A percentile compares a stretch with the other conserved stretches of the same genome.
Conservation (phyloP, 345 rosid genomes). For the Eucalyptus coolabah region DNA sequence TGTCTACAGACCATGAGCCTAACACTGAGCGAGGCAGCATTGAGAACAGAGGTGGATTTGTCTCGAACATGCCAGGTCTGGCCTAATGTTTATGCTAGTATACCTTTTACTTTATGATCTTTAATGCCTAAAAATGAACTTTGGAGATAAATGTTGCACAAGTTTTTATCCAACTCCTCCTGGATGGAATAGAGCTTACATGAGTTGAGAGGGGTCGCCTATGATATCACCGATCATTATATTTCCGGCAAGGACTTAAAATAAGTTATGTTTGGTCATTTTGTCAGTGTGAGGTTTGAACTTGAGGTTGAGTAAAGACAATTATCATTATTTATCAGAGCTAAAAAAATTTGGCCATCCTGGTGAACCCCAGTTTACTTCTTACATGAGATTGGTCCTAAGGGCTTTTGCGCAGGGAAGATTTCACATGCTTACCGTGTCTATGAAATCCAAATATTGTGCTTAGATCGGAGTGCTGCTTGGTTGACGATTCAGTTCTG, state of each 20-base stretch:
- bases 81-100: background rate
- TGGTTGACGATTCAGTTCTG: background rate
- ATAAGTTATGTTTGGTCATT: background rate
- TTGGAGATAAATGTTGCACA: background rate
- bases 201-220: background rate
- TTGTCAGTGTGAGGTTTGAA: background rate
- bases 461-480: background rate
- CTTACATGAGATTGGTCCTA: background rate
- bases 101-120: background rate
- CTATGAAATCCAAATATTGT: background rate
- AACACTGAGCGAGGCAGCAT: conserved; percentile 54
- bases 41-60: conserved; percentile 58
- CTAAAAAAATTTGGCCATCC: background rate
- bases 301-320: background rate
- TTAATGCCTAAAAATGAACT: background rate
- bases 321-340: background rate
- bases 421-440: background rate
- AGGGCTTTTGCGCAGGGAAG: background rate
- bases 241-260: background rate
- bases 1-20: conserved; percentile 59
- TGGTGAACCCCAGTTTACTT: background rate
- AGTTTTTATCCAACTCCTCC: background rate
- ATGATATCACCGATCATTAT: background rate
- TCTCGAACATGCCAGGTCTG: conserved; percentile 72
- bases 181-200: background rate